phyloP scores from a whole-genome alignment of 345 rosid species.

The Sonneratia alba region DNA sequence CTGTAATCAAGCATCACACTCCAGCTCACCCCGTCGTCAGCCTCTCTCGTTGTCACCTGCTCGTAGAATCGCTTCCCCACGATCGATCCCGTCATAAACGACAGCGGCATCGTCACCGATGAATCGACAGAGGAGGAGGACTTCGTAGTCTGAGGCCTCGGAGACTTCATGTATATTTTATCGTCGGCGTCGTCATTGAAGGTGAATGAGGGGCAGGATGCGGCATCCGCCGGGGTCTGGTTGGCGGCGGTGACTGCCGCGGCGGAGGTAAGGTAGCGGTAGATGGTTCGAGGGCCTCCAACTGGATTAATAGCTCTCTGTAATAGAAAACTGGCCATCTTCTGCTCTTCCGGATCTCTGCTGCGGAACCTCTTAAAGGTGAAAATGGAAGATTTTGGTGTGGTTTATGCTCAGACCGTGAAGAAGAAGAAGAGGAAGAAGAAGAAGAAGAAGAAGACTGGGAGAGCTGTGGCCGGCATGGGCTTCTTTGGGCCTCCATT shows the following conservation, averaged over 20 bases:
- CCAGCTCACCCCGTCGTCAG: constrained; percentile 91
- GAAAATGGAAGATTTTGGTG: background rate
- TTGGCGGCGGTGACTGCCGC: constrained; percentile 17
- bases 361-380: background rate
- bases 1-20: constrained; percentile 94
- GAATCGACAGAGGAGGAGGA: constrained; percentile 14
- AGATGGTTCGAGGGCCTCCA: background rate
- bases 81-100: constrained; percentile 90
- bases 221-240: constrained; percentile 22
- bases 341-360: background rate
- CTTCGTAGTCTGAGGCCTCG: constrained; percentile 14
- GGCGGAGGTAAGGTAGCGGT: constrained; percentile 2
- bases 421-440: too few relatives aligned
- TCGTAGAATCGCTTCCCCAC: constrained; percentile 79
- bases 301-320: background rate
- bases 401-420: background rate
- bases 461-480: background rate
- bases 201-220: constrained; percentile 40
- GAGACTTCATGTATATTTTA: constrained; percentile 35
- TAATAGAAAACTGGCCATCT: background rate
- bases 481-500: background rate
- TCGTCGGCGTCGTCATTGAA: constrained; percentile 27
- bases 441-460: background rate
- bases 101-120: constrained; percentile 77
- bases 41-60: constrained; percentile 69